Percentiles rank a stretch among this genome's conserved stretches.
These are phyloP conservation scores for Cladosporium sphaerospermum DNA, from an alignment of 2,329 filamentous ascomycete species.

Conservation along the genomic window DNA sequence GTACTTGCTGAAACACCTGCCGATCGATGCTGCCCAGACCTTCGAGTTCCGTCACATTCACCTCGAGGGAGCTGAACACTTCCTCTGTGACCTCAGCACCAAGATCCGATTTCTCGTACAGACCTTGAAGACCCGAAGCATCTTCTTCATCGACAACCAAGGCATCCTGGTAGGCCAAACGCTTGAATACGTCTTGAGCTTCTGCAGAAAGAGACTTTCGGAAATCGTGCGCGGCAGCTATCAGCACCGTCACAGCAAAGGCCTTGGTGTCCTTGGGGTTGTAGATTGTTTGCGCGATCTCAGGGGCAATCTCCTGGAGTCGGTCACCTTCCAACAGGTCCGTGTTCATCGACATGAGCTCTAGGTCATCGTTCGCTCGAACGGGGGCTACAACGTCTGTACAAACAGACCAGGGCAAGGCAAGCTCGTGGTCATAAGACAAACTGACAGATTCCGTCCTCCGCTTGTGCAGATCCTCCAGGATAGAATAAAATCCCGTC, in stretches of 20 bases:
- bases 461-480: conserved; percentile 79
- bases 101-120: conserved; percentile 75
- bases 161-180: conserved; percentile 24
- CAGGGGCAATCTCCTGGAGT: conserved; percentile 8
- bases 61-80: conserved; percentile 63
- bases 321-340: conserved; percentile 13
- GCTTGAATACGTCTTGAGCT: conserved; percentile 36
- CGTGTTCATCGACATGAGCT: conserved; percentile 66
- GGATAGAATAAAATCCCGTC: conserved; percentile 80
- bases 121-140: conserved; percentile 63
- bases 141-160: conserved; percentile 22
- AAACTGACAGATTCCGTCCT: conserved; percentile 76
- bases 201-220: conserved; percentile 18
- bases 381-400: conserved; percentile 76
- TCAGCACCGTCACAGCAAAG: conserved; percentile 13
- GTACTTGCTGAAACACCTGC: conserved; percentile 26
- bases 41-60: conserved; percentile 60
- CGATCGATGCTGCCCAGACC: conserved; percentile 44
- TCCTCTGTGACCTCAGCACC: conserved; percentile 76
- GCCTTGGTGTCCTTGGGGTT: conserved; percentile 11
- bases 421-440: conserved; percentile 62
- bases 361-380: conserved; percentile 61
- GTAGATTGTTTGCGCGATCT: conserved; percentile 10
- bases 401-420: conserved; percentile 77
- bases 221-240: conserved; percentile 21